These are phyloP conservation scores for Apiospora koreana DNA, from an alignment of 2,329 filamentous ascomycete species.

Conservation along the genomic window DNA sequence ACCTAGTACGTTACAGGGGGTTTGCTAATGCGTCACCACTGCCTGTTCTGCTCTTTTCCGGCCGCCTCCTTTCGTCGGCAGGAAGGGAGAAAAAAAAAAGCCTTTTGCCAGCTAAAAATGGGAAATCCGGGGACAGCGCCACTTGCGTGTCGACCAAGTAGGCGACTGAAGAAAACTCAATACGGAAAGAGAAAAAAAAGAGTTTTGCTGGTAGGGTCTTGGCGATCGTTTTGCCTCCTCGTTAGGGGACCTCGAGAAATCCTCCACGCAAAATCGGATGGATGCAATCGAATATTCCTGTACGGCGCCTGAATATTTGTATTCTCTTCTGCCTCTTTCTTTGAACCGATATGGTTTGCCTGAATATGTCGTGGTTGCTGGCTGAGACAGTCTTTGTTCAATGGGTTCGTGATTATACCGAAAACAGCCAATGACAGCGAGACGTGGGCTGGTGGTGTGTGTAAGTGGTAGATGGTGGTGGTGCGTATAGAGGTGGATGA, in stretches of 20 bases:
- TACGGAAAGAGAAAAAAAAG: not conserved
- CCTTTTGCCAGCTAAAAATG: not conserved
- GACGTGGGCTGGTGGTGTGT: not conserved
- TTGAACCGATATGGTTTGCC: not conserved
- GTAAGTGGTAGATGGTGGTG: conserved; percentile 6
- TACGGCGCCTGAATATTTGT: not conserved
- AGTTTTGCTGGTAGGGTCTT: conserved; percentile 5
- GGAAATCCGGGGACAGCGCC: conserved; percentile 17
- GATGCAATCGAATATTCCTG: not conserved
- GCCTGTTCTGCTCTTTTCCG: not conserved
- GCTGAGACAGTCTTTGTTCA: conserved; percentile 12
- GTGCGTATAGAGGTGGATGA: conserved; percentile 4
- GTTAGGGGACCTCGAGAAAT: not conserved
- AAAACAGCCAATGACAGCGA: not conserved
- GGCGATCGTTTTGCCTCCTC: conserved; percentile 1
- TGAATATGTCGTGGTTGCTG: not conserved
- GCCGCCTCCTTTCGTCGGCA: not conserved
- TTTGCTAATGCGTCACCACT: conserved; percentile 4
- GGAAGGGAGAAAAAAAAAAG: not conserved
- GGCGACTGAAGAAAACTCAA: not conserved
- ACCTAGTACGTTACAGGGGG: not conserved
- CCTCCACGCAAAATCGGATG: not conserved
- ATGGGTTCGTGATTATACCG: conserved; percentile 1
- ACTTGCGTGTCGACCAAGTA: not conserved
- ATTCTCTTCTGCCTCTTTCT: not conserved